These are phyloP conservation scores for Fraxinus nigra DNA, from an alignment of 305 asterid genomes.

Conservation along the genomic window DNA sequence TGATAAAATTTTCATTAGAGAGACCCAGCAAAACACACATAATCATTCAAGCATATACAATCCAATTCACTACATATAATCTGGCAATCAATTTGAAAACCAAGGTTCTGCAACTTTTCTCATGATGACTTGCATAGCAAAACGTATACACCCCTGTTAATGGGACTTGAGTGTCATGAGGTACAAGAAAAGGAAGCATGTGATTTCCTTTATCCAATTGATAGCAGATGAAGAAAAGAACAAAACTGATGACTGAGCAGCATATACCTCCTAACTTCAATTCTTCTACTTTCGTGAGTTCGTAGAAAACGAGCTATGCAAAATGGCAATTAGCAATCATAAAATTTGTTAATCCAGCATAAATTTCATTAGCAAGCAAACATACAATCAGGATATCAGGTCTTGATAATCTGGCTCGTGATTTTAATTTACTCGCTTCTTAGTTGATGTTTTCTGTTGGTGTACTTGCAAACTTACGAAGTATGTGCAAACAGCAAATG, in stretches of 20 bases:
- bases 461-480: background rate
- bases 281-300: background rate
- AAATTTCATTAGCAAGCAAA: background rate
- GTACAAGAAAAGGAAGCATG: background rate
- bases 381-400: background rate
- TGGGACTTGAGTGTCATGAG: background rate
- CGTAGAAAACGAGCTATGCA: background rate
- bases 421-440: background rate
- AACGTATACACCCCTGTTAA: background rate
- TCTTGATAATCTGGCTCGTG: background rate
- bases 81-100: slow-evolving; percentile 5
- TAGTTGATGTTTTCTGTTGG: background rate
- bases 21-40: background rate
- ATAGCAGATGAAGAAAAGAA: background rate
- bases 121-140: background rate
- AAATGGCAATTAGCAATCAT: background rate
- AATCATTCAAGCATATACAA: background rate
- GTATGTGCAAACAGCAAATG: background rate
- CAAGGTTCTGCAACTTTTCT: background rate
- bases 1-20: slow-evolving; percentile 18
- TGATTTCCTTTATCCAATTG: background rate
- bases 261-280: background rate
- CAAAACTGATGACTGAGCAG: background rate
- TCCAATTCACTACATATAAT: slow-evolving; percentile 4
- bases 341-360: background rate